Base-by-base conservation (phyloP, 345 rosid genomes). In the Salix brachista region DNA sequence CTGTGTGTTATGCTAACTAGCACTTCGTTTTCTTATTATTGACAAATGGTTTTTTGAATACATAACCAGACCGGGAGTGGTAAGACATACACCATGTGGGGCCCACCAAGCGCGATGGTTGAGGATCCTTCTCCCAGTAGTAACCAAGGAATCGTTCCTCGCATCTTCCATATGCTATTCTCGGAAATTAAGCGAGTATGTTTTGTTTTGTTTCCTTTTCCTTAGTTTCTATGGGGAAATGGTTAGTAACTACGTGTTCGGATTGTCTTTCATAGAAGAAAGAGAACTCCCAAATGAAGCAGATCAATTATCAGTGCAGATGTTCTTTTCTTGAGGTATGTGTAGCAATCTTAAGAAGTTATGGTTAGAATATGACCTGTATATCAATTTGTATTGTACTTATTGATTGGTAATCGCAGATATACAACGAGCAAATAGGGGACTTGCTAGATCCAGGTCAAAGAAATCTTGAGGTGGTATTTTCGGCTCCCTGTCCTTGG, bases 261-360 rank as follows among this genome's bases (percentile, higher is more conserved):
- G 50, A 23, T 18, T 62, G 28, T 48, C 50, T 12, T 67, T 68
- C 87, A 71, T 70, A 96, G 99, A 92, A 92, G 83, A 90, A 86
- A 83, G 90, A 87, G 68, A 88, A 83, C 79, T 84, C 88, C 0
- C 89, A 87, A 72, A 90, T 91, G 65, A 92, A 90, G 77, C 91
- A 88, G 77, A 84, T 87, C 9, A 96, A 93, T 80, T 92, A 86
- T 77, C 99, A 96, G 87, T 96, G 97, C 64, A 94, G 98, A 75
- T 96, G 99, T 77, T 96, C 99, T 62, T 96, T 96, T 81, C 94
- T 96, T 36, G 99, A 96, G 98, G 99, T 96, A 67, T 77, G 69
- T 11, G 16, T 65, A 69, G 3, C 50, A 3, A 17, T 58, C 30
- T 12, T 32, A 14, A 62, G 58, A 30, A 60, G 5, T 61, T 48